Evolutionary conservation across 192 early-diverging fungal genomes (phyloP).

Genomic region (Chytriomyces sp.): DNA sequence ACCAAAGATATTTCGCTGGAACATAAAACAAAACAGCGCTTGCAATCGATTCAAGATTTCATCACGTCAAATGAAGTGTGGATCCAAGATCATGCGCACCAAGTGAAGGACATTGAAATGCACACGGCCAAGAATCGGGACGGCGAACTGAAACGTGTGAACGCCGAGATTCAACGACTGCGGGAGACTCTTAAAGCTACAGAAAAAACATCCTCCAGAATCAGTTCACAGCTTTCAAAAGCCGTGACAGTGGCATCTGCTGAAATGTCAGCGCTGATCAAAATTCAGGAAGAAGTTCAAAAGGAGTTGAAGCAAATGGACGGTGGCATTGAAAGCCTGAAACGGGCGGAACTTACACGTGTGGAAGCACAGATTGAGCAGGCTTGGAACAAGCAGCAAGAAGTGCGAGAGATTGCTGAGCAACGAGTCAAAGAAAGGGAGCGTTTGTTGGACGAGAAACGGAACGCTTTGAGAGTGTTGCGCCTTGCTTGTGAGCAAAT

Average conservation of each 20-base stretch:
- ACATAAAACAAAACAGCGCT: constrained; percentile 19
- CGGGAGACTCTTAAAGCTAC: constrained; percentile 9
- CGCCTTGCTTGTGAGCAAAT: constrained; percentile 15
- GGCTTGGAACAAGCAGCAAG: constrained; percentile 20
- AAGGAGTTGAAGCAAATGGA: constrained; percentile 23
- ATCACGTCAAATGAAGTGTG: background rate
- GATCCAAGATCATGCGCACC: background rate
- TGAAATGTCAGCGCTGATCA: constrained; percentile 21
- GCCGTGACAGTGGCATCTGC: constrained; percentile 18
- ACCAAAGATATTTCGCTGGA: constrained; percentile 17
- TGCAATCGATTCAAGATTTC: constrained; percentile 14
- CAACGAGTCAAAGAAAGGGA: background rate
- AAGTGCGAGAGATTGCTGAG: constrained; percentile 7
- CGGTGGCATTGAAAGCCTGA: constrained; percentile 1
- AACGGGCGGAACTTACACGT: background rate
- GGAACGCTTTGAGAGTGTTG: background rate
- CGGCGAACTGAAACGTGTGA: background rate
- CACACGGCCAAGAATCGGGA: background rate
- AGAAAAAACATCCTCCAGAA: constrained; percentile 12
- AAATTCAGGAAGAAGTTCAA: constrained; percentile 28
- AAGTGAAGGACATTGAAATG: background rate
- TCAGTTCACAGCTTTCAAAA: constrained; percentile 7
- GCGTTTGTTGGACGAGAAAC: background rate
- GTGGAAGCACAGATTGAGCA: constrained; percentile 18
- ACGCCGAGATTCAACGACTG: background rate